Evolutionary conservation across 2,329 filamentous ascomycete genomes (phyloP), one percentile per base, ranked within the genome.

Genomic region (Colletotrichum kahawae): DNA sequence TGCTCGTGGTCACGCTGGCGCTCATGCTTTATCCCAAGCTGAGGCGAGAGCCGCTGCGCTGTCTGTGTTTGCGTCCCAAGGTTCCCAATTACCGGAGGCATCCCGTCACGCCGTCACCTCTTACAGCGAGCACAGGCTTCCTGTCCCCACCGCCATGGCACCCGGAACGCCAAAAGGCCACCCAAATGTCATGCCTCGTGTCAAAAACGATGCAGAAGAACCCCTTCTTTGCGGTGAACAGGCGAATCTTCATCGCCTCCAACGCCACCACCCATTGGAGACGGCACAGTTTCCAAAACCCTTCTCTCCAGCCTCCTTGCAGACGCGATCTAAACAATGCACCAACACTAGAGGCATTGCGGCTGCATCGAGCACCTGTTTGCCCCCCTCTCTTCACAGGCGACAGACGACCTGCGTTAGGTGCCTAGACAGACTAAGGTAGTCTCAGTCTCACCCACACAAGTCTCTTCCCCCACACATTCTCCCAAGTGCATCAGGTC

Each of bases 381-480:
- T n/a, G 65, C 65, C 33, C 18, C 60, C 60, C 18, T n/a, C 29
- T 38, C 56, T 70, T 33, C 31, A 63, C 27, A 14, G 31, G 54
- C 56, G 69, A 54, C 27, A 24, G 31, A 24, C 48, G 21, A 43
- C 33, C n/a, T 21, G 24, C n/a, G 29, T 18, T 31, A 31, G 29
- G 29, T 31, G 7, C 29, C 29, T 31, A 31, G 29, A 31, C n/a
- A 48, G 10, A 4, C n/a, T 48, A 21, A 48, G 43, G 43, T 24
- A 67, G 68, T 70, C 34, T 66, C 60, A 18, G 68, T 70, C 34
- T 66, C 60, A 18, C 33, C 36, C 56, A 27, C 70, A 60, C 54
- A 68, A 62, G 51, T n/a, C 38, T 65, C 57, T 43, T 63, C 57
- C 67, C 60, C 60, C 72, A 75, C 69, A 75, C 57, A 64, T 31